A percentile compares a stretch with the other conserved stretches of the same genome.
Evolutionary conservation across 768 basidiomycete species (phyloP).

Genomic region (Ramaria rubella): DNA sequence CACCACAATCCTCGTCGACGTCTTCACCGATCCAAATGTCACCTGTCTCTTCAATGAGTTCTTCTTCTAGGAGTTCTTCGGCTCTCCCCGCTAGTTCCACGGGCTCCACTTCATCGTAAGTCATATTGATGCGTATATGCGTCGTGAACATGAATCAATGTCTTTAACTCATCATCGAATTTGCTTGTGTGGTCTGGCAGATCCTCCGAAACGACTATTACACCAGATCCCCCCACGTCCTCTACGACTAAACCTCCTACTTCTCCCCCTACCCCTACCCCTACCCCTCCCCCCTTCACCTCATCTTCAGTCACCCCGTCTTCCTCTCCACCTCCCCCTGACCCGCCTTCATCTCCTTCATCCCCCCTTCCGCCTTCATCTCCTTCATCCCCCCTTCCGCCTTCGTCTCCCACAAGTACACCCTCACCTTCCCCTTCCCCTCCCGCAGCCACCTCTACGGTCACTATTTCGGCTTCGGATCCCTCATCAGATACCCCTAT

Average conservation of each 20-base stretch:
- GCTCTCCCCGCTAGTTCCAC: too few relatives aligned
- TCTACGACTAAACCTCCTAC: conserved; percentile 1
- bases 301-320: conserved; percentile 5
- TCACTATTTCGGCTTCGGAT: conserved; percentile 1
- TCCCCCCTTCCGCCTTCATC: conserved; percentile 5
- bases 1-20: too few relatives aligned
- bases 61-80: too few relatives aligned
- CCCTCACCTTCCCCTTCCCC: conserved; percentile 13
- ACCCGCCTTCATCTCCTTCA: conserved; percentile 12
- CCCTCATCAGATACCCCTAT: not conserved
- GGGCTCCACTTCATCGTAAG: too few relatives aligned
- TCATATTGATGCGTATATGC: too few relatives aligned
- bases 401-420: not conserved
- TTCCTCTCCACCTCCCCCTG: not conserved
- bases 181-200: too few relatives aligned
- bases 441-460: conserved; percentile 6
- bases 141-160: too few relatives aligned
- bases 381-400: conserved; percentile 18
- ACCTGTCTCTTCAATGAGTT: too few relatives aligned
- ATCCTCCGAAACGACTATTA: not conserved
- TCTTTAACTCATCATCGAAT: too few relatives aligned
- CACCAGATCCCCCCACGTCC: conserved; percentile 10
- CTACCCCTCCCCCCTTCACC: conserved; percentile 1
- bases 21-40: too few relatives aligned
- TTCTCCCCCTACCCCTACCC: not conserved